Conservation (phyloP, 2,329 filamentous ascomycete species). For the Calonectria naviculata region DNA sequence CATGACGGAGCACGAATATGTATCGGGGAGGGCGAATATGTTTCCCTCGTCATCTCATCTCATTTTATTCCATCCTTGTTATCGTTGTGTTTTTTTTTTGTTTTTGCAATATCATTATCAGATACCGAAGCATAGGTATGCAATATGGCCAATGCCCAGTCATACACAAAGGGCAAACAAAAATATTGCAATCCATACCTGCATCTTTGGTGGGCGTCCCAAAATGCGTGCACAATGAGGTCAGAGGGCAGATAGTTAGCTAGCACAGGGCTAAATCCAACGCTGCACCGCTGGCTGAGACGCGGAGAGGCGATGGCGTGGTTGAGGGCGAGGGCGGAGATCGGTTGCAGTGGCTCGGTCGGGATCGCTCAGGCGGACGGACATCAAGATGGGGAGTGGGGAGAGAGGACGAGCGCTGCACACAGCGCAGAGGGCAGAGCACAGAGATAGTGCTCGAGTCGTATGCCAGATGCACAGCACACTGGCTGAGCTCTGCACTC, state of each 20-base stretch:
- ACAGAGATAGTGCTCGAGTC: background rate
- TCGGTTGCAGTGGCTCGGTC: background rate
- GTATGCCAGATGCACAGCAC: background rate
- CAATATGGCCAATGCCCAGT: background rate
- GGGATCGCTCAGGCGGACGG: slow-evolving; percentile 3
- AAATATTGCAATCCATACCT: slow-evolving; percentile 3
- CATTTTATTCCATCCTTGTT: too few relatives aligned
- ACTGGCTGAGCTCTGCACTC: background rate
- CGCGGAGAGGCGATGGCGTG: background rate
- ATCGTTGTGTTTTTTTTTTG: background rate
- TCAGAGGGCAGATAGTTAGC: background rate
- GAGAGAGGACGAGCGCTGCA: background rate
- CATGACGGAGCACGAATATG: background rate
- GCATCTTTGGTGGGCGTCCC: background rate
- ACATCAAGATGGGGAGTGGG: background rate
- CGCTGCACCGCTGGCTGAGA: slow-evolving; percentile 17
- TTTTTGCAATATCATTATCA: background rate
- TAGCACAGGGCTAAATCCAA: slow-evolving; percentile 10
- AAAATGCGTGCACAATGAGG: background rate
- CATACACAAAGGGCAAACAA: background rate
- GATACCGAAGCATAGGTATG: background rate
- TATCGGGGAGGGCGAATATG: background rate
- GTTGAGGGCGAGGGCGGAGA: background rate
- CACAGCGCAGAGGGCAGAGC: background rate
- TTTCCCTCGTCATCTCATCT: too few relatives aligned